Percentiles rank a stretch among this genome's conserved stretches.
These are phyloP conservation scores for Tremella mesenterica DNA, from an alignment of 768 basidiomycete genomes.

Conservation along the genomic window DNA sequence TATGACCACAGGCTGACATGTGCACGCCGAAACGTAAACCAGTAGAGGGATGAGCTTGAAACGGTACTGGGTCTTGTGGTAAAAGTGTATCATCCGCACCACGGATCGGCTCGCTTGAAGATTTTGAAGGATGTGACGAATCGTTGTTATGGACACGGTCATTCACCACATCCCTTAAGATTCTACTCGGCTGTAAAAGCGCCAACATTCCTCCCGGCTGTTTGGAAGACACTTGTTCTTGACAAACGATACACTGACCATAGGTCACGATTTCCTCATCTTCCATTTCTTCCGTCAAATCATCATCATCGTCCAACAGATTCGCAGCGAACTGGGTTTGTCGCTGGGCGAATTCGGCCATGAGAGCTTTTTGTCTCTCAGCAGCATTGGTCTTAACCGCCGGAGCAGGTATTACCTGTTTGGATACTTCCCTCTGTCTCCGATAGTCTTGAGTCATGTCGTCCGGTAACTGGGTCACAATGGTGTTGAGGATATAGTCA, in stretches of 20 bases:
- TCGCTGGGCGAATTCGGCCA: constrained; percentile 90
- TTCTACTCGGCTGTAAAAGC: constrained; percentile 74
- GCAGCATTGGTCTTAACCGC: constrained; percentile 8
- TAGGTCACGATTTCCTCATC: constrained; percentile 54
- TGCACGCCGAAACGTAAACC: constrained; percentile 77
- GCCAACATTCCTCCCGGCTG: constrained; percentile 78
- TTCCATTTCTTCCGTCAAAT: constrained; percentile 53
- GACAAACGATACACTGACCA: constrained; percentile 96
- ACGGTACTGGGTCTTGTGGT: constrained; percentile 20
- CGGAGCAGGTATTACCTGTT: not conserved
- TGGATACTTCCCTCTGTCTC: constrained; percentile 9
- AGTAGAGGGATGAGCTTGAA: constrained; percentile 42
- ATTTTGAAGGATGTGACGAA: constrained; percentile 56
- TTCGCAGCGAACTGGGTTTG: constrained; percentile 61
- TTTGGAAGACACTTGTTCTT: constrained; percentile 71
- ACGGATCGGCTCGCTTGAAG: too few relatives aligned
- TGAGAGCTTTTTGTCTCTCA: constrained; percentile 58
- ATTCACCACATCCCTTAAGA: constrained; percentile 66
- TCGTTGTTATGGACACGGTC: constrained; percentile 58
- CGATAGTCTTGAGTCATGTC: constrained; percentile 48
- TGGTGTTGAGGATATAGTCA: constrained; percentile 62
- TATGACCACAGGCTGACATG: constrained; percentile 81
- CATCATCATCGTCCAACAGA: constrained; percentile 57
- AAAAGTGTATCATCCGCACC: constrained; percentile 52
- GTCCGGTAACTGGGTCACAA: constrained; percentile 54